Conservation (phyloP, 2,329 filamentous ascomycete genomes). For the Epichloe gansuensis region DNA sequence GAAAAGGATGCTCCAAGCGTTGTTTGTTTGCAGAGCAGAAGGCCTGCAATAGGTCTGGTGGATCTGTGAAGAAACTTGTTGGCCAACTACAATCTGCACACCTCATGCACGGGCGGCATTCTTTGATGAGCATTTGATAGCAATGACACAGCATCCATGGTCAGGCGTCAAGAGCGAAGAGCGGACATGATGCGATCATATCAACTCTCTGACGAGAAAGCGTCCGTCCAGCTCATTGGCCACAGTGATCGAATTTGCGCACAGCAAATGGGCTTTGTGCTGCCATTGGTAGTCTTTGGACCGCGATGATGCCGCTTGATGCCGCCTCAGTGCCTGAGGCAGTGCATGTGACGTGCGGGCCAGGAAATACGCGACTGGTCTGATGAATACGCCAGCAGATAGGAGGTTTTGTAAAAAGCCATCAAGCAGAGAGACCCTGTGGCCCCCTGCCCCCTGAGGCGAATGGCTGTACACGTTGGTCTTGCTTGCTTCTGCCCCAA, state of each 20-base stretch:
- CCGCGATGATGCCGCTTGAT: constrained; percentile 3
- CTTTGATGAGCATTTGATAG: background rate
- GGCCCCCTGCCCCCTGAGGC: constrained; percentile 2
- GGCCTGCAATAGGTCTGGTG: no score
- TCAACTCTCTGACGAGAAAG: background rate
- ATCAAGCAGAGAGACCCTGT: background rate
- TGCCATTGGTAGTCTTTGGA: constrained; percentile 5
- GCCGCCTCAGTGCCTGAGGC: constrained; percentile 18
- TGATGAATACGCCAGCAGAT: constrained; percentile 14
- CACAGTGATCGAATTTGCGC: background rate
- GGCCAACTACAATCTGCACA: no score
- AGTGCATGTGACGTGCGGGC: constrained; percentile 9
- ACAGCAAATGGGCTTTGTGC: constrained; percentile 1
- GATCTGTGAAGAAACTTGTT: no score
- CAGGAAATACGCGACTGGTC: constrained; percentile 16
- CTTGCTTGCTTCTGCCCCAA: background rate
- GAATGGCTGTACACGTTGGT: background rate
- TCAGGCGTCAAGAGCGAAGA: background rate
- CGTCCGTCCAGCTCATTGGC: constrained; percentile 1
- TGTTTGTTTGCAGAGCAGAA: no score
- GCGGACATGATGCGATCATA: background rate
- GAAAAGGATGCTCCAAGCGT: no score
- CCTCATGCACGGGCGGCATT: background rate
- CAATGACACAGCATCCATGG: background rate
- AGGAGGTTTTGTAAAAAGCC: constrained; percentile 1